phyloP scores from a whole-genome alignment of 2,329 filamentous ascomycete species.

The Ceratocystiopsis sp. region DNA sequence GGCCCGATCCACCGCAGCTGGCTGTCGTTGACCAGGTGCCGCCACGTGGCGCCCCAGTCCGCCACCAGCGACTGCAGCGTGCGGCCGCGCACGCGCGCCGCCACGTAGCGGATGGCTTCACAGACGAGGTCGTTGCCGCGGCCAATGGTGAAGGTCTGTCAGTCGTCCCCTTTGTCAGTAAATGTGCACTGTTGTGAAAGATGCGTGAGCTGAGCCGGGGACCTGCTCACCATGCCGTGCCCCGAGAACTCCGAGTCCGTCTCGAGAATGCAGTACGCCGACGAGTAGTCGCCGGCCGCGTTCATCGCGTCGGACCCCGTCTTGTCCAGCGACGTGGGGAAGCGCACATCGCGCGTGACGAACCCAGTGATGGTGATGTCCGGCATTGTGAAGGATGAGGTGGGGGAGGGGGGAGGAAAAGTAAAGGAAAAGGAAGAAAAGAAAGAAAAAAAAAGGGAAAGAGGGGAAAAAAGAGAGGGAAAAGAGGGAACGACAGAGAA shows the following conservation, averaged over 20 bases:
- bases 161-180: too few relatives aligned
- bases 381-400: too few relatives aligned
- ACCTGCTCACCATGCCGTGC: constrained; percentile 56
- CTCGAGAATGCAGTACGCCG: constrained; percentile 83
- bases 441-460: background rate
- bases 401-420: too few relatives aligned
- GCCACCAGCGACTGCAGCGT: constrained; percentile 60
- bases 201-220: too few relatives aligned
- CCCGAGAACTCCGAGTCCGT: constrained; percentile 57
- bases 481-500: background rate
- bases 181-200: too few relatives aligned
- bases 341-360: constrained; percentile 56
- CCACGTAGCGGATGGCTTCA: constrained; percentile 62
- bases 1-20: constrained; percentile 89
- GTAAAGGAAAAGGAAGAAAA: background rate
- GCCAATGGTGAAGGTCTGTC: constrained; percentile 61
- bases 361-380: constrained; percentile 58
- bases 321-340: constrained; percentile 85
- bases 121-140: constrained; percentile 90
- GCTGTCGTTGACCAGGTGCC: constrained; percentile 77
- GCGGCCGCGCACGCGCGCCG: constrained; percentile 56
- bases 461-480: background rate
- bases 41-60: constrained; percentile 80
- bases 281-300: constrained; percentile 77
- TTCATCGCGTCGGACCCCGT: constrained; percentile 98